phyloP scores from a whole-genome alignment of 176 grass and related monocot species.

The Puccinellia tenuiflora region DNA sequence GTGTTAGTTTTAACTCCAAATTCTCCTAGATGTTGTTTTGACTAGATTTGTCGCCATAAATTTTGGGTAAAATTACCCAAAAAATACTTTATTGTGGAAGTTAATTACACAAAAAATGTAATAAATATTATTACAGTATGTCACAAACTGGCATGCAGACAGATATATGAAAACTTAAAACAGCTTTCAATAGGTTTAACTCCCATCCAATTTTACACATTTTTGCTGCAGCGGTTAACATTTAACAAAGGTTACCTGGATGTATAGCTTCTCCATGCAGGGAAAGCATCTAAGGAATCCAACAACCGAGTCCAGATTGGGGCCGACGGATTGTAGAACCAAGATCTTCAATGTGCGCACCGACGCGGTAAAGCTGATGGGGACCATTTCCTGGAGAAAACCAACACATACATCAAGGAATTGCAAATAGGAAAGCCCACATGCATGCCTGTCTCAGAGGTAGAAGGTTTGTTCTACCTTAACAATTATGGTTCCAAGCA shows the following conservation, averaged over 20 bases:
- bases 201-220: not conserved
- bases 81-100: not conserved
- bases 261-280: not conserved
- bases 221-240: not conserved
- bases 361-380: not conserved
- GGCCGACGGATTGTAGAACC: not conserved
- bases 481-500: not conserved
- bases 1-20: not conserved
- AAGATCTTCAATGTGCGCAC: constrained; percentile 7
- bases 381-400: not conserved
- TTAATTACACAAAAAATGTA: not conserved
- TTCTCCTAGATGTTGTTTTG: not conserved
- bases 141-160: not conserved
- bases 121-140: not conserved
- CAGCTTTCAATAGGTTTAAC: not conserved
- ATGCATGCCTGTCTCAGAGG: not conserved
- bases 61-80: not conserved
- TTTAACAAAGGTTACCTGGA: not conserved
- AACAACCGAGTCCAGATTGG: not conserved
- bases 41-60: not conserved
- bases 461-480: not conserved
- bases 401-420: not conserved
- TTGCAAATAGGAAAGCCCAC: not conserved
- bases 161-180: not conserved
- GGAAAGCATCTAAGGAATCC: constrained; percentile 15